Evolutionary conservation across 352 stramenopile species (phyloP).

Genomic region (Phytophthora citrophthora): DNA sequence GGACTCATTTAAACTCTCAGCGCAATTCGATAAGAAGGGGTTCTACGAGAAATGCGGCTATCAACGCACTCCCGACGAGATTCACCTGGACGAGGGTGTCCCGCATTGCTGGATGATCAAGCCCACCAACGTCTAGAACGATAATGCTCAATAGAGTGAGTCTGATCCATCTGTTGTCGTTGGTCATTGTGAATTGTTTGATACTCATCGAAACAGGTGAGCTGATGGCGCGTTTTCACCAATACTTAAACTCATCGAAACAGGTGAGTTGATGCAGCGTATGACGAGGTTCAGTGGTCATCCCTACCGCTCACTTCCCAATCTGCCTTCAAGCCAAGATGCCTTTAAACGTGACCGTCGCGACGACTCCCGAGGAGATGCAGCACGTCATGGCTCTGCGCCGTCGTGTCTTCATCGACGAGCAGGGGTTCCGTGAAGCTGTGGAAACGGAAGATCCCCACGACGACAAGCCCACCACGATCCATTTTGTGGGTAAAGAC

Average conservation of each 20-base stretch:
- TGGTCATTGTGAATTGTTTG: slow-evolving; percentile 15
- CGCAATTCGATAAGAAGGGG: slow-evolving; percentile 39
- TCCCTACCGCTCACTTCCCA: slow-evolving; percentile 14
- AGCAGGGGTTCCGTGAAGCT: slow-evolving; percentile 52
- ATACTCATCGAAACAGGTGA: slow-evolving; percentile 23
- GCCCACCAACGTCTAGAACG: slow-evolving; percentile 12
- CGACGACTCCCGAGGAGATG: slow-evolving; percentile 49
- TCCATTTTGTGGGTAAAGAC: slow-evolving; percentile 70
- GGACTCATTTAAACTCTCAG: slow-evolving; percentile 51
- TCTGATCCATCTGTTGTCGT: background rate
- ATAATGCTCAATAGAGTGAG: slow-evolving; percentile 9
- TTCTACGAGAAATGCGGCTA: slow-evolving; percentile 49
- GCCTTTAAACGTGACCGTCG: slow-evolving; percentile 48
- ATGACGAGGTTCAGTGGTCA: slow-evolving; percentile 1
- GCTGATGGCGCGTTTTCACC: slow-evolving; percentile 2
- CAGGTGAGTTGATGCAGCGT: slow-evolving; percentile 20
- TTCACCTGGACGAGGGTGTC: slow-evolving; percentile 40
- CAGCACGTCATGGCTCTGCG: slow-evolving; percentile 53
- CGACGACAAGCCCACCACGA: slow-evolving; percentile 53
- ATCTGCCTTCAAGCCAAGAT: slow-evolving; percentile 27
- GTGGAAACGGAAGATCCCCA: slow-evolving; percentile 52
- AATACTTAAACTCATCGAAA: slow-evolving; percentile 30
- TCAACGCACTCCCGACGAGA: slow-evolving; percentile 28
- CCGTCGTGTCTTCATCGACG: slow-evolving; percentile 63
- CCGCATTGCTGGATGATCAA: slow-evolving; percentile 47